Conservation (phyloP, 176 grass and related monocot species). For the Zea mays region Zm-B73-REFERENCE-NAM-5.0 NC_050102.1:88808001-88808500, state of each 20-base stretch:
- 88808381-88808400: slow-evolving; percentile 31
- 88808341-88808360: slow-evolving; percentile 14
- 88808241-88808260: slow-evolving; percentile 89
- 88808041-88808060: slow-evolving; percentile 3
- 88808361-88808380: slow-evolving; percentile 26
- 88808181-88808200: slow-evolving; percentile 73
- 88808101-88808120: slow-evolving; percentile 2
- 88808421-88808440: slow-evolving; percentile 25
- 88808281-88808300: slow-evolving; percentile 89
- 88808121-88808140: slow-evolving; percentile 18
- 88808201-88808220: slow-evolving; percentile 49
- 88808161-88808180: slow-evolving; percentile 40
- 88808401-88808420: slow-evolving; percentile 36
- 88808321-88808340: not conserved
- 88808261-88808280: slow-evolving; percentile 88
- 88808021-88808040: not conserved
- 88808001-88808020: not conserved
- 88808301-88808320: slow-evolving; percentile 72
- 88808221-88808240: slow-evolving; percentile 72
- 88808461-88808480: slow-evolving; percentile 91
- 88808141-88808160: slow-evolving; percentile 49
- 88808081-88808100: slow-evolving; percentile 18
- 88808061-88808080: not conserved
- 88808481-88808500: slow-evolving; percentile 74
- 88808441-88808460: slow-evolving; percentile 74